Evolutionary conservation across 164 flowering plant genomes (phyloP).

Genomic region (Platanus orientalis): DNA sequence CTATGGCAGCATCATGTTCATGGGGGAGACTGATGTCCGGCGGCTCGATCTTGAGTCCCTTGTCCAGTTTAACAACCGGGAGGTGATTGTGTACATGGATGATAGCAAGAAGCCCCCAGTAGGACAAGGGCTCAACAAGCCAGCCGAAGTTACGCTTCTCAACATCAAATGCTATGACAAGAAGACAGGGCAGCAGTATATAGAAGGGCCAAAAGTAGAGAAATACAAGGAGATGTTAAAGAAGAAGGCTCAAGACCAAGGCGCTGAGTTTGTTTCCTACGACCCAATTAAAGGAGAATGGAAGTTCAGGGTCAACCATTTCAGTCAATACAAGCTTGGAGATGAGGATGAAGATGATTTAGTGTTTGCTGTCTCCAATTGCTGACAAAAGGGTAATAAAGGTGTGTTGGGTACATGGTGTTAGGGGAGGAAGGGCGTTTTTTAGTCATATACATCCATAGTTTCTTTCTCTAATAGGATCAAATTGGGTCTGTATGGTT

Average conservation of each 20-base stretch:
- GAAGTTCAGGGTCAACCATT: constrained; percentile 86
- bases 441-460: too few relatives aligned
- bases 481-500: too few relatives aligned
- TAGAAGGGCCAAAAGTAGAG: constrained; percentile 65
- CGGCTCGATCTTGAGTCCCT: constrained; percentile 80
- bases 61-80: constrained; percentile 78
- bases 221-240: constrained; percentile 77
- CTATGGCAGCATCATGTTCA: constrained; percentile 77
- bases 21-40: constrained; percentile 90
- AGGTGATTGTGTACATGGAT: constrained; percentile 91
- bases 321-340: constrained; percentile 47
- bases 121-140: constrained; percentile 94
- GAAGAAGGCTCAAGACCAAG: constrained; percentile 84
- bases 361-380: not conserved
- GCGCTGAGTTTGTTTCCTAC: constrained; percentile 82
- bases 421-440: too few relatives aligned
- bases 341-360: constrained; percentile 28
- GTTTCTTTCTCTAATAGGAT: too few relatives aligned
- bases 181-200: constrained; percentile 69
- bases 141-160: constrained; percentile 91
- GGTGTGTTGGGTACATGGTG: too few relatives aligned
- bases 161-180: constrained; percentile 81
- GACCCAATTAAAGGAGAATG: constrained; percentile 84
- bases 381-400: too few relatives aligned
- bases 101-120: constrained; percentile 90